phyloP scores from a whole-genome alignment of 2,329 filamentous ascomycete species.

The Passalora sequoiae region DNA sequence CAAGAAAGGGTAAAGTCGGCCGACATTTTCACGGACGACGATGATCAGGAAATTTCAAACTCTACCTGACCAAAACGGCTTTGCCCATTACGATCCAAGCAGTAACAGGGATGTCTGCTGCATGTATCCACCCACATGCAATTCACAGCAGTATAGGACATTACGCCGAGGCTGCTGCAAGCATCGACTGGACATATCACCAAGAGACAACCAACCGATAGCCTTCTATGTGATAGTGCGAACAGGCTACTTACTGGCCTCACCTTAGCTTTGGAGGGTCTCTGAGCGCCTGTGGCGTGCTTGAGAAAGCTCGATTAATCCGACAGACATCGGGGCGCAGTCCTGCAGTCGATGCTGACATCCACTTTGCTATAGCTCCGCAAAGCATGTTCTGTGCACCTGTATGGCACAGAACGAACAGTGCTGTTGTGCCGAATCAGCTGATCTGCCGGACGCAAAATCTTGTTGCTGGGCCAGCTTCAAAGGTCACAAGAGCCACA shows the following conservation, averaged over 20 bases:
- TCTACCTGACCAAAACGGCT: background rate
- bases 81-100: background rate
- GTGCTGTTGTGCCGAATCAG: too few relatives aligned
- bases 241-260: slow-evolving; percentile 23
- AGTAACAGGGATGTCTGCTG: slow-evolving; percentile 27
- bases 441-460: too few relatives aligned
- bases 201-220: slow-evolving; percentile 10
- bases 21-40: too few relatives aligned
- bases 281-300: slow-evolving; percentile 19
- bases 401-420: too few relatives aligned
- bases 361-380: slow-evolving; percentile 21
- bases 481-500: too few relatives aligned
- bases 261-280: slow-evolving; percentile 17
- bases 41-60: too few relatives aligned
- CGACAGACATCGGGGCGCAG: slow-evolving; percentile 16
- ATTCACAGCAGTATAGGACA: slow-evolving; percentile 13
- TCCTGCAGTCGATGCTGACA: too few relatives aligned
- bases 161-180: slow-evolving; percentile 16
- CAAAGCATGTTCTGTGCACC: slow-evolving; percentile 11
- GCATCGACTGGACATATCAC: slow-evolving; percentile 12
- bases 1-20: too few relatives aligned
- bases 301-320: slow-evolving; percentile 24
- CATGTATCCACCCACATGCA: slow-evolving; percentile 25
- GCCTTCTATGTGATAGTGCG: slow-evolving; percentile 22
- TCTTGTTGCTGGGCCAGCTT: too few relatives aligned